Evolutionary conservation across 2,329 filamentous ascomycete species (phyloP), one percentile per base, ranked within the genome.

Genomic region (Ophiostoma populinum): DNA sequence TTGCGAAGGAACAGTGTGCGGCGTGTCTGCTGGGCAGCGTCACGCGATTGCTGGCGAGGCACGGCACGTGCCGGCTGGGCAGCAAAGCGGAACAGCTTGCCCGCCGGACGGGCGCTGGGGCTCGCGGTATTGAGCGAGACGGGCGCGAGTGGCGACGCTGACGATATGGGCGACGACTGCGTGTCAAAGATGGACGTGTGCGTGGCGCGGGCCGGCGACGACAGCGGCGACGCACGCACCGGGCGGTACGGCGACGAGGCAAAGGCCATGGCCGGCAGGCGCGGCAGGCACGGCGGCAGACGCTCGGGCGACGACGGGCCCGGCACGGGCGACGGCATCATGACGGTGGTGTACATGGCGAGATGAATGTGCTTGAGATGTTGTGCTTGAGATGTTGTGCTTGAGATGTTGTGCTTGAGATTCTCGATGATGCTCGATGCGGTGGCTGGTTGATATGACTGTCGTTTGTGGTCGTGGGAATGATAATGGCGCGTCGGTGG

Each of bases 1-100:
- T 65, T 78, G 48, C 73, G 70, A 40, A 87, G 56, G 46, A 87
- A 87, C 37, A 78, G 58, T 21, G 68, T 67, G 31, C 80, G 61
- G 38, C 80, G 59, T 36, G 66, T 61, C 49, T 81, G 74, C 37
- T 73, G 69, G 1, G 62, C 61, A 13, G 69, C 70, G 49, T 83
- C 69, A 34, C 70, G 63, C 40, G 57, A 66, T 43, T 67, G 65
- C 13, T 74, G 55, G 6, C 0, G 43, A 75, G 78, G 41, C 78
- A 81, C 24, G 65, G 27, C 61, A 40, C 76, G 76, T 36, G 63
- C 55, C 11, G 61, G 58, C 12, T 71, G 63, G 40, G 66, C 56
- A 19, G 68, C 61, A 44, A 61, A 75, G 39, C 59, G 67, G 50
- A 59, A 63, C 7, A 35, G 25, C 9, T n/a, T n/a, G n/a, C n/a